Evolutionary conservation across 2,329 filamentous ascomycete genomes (phyloP), one percentile per base, ranked within the genome.

Genomic region (Aspergillus uvarum): DNA sequence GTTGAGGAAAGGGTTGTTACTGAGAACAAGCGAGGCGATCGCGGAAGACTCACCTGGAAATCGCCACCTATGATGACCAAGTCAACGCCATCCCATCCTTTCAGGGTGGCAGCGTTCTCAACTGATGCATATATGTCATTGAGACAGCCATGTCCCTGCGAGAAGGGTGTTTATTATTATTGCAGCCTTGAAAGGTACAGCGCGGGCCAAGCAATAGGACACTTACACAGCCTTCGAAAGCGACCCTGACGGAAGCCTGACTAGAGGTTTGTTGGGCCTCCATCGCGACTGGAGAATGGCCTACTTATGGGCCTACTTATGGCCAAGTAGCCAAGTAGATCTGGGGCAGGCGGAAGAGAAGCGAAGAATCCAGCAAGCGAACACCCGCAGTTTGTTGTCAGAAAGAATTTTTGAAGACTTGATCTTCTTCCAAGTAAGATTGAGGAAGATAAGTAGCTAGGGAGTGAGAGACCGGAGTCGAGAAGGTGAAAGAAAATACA

Each of bases 31-130:
- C 4, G 14, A 52, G 24, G 29, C 10, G 16, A 16, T 16, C 38
- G 7, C 35, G 29, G 49, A 16, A 29, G 11, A 63, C 72, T 35
- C 78, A 89, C 89, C 81, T 97, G 92, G 66, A 99, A 99, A 73
- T 99, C 95, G 29, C 95, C 95, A 58, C 94, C 92, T 68, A 99
- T 96, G 70, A 99, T 96, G 66, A 99, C 79, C 11, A 97, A 78
- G 74, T 99, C 95, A 31, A 98, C 87, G 35, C 84, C 86, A 65
- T 89, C 82, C 93, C 94, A 97, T 24, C 84, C 84, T 68, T 90
- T 89, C 50, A 83, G 80, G 65, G 86, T 80, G 74, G 89, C 91
- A 10, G 91, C 83, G 64, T 85, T 82, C 47, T 84, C 80, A 26
- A 96, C 85, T 1, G 91, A 89, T 1, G 89, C 86, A 75, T 98